phyloP scores from a whole-genome alignment of 345 rosid species.

The Reutealis trisperma region DNA sequence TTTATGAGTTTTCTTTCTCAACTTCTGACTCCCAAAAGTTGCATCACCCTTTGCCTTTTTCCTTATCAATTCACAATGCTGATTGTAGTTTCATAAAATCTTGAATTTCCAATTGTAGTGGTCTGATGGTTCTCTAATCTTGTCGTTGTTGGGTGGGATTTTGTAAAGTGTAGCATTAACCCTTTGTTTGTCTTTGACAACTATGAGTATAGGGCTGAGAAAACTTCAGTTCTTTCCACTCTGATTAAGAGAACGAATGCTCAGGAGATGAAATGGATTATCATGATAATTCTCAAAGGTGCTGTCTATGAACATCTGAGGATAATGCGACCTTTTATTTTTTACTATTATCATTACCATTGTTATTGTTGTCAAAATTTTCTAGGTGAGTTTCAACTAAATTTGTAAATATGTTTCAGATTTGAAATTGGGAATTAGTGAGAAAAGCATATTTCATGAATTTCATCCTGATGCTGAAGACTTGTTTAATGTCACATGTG shows the following conservation, averaged over 20 bases:
- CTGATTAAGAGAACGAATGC: conserved; percentile 92
- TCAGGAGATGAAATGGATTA: conserved; percentile 95
- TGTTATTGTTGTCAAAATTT: background rate
- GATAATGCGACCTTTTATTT: background rate
- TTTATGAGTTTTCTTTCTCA: no score
- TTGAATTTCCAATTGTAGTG: background rate
- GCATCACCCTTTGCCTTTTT: background rate
- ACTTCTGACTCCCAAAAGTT: background rate
- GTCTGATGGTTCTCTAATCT: background rate
- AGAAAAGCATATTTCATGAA: conserved; percentile 89
- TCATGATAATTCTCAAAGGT: conserved; percentile 95
- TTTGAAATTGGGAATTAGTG: conserved; percentile 90
- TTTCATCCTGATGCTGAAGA: conserved; percentile 98
- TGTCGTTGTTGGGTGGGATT: background rate
- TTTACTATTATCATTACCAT: background rate
- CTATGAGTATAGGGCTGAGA: conserved; percentile 55
- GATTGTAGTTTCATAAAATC: background rate
- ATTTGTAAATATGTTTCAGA: conserved; percentile 47
- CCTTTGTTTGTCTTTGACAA: background rate
- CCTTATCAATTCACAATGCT: background rate
- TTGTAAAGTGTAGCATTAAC: background rate
- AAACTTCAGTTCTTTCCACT: conserved; percentile 61
- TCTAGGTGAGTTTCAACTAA: conserved; percentile 1
- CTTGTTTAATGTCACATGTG: conserved; percentile 94
- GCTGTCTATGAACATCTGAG: background rate